Base-by-base conservation (phyloP, 2,329 filamentous ascomycete genomes). In the Fusarium kyushuense region DNA sequence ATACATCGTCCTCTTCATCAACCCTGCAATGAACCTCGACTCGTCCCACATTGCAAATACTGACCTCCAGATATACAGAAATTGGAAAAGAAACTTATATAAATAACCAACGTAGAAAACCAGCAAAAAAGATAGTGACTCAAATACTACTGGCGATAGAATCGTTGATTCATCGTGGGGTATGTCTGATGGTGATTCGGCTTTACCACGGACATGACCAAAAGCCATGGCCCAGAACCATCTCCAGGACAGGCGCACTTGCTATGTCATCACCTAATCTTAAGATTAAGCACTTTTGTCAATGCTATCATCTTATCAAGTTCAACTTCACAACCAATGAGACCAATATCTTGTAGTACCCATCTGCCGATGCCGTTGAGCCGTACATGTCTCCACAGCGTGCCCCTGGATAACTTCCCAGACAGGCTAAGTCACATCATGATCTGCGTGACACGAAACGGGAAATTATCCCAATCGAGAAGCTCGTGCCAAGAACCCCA, bases 401-500 rank as follows among this genome's bases (percentile, higher is more conserved):
- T 21, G 27, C 54, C 54, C 60, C 62, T 65, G 42, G 41, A 49
- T 32, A 38, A 47, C 41, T 64, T 43, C 61, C 53, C 27, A 29
- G 45, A 54, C 8, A 17, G 61, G 40, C 29, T 23, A 54, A 45
- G 45, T 40, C 27, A 13, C 46, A 32, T 48, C 47, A 54, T 60
- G 62, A 65, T 54, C 54, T 60, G 47, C 60, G 38, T 9, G 29
- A 53, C 36, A 23, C 51, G 19, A 38, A 47, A 41, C 60, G 62
- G 60, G 30, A 43, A 46, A 46, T 38, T 25, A 32, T 23, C 62
- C 62, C 29, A 65, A 65, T 65, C 3, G 23, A 65, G 62, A 38
- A 65, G 62, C 23, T 65, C 42, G 29, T 33, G 60, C 60, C 54
- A 65, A 60, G 60, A 48, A 54, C 38, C 47, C 47, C 38, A 32